Evolutionary conservation across 768 basidiomycete genomes (phyloP).

Genomic region (Pleurotus sapidus): DNA sequence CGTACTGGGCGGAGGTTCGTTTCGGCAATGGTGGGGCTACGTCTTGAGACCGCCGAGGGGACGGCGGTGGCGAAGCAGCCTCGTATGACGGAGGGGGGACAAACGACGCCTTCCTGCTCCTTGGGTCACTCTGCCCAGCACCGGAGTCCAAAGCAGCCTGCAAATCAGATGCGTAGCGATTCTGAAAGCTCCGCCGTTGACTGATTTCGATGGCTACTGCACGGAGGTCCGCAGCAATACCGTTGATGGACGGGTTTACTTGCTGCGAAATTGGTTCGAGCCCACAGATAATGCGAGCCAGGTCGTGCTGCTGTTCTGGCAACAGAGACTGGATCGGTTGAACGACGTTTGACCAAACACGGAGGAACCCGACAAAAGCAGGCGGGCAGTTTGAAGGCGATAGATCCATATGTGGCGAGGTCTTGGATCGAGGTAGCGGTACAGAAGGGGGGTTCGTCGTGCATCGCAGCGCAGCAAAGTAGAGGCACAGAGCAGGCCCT

Average conservation of each 20-base stretch:
- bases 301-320: slow-evolving; percentile 74
- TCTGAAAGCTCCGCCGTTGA: slow-evolving; percentile 80
- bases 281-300: slow-evolving; percentile 76
- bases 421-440: slow-evolving; percentile 65
- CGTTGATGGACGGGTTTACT: slow-evolving; percentile 38
- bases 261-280: slow-evolving; percentile 48
- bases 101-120: slow-evolving; percentile 53
- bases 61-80: slow-evolving; percentile 14
- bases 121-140: slow-evolving; percentile 20
- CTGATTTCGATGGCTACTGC: slow-evolving; percentile 87
- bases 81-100: slow-evolving; percentile 72
- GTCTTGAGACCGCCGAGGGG: slow-evolving; percentile 11
- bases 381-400: slow-evolving; percentile 69
- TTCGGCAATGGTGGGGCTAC: slow-evolving; percentile 12
- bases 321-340: slow-evolving; percentile 49
- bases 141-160: slow-evolving; percentile 80
- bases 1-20: slow-evolving; percentile 13
- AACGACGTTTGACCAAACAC: slow-evolving; percentile 70
- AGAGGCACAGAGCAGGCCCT: slow-evolving; percentile 82
- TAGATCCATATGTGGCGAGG: slow-evolving; percentile 49
- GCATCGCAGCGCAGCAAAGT: slow-evolving; percentile 78
- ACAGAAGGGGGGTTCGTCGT: slow-evolving; percentile 79
- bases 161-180: slow-evolving; percentile 69
- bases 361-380: slow-evolving; percentile 64
- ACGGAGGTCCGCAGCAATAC: slow-evolving; percentile 78